Base-by-base conservation (phyloP, 2,329 filamentous ascomycete species). In the Cordyceps farinosa region DNA sequence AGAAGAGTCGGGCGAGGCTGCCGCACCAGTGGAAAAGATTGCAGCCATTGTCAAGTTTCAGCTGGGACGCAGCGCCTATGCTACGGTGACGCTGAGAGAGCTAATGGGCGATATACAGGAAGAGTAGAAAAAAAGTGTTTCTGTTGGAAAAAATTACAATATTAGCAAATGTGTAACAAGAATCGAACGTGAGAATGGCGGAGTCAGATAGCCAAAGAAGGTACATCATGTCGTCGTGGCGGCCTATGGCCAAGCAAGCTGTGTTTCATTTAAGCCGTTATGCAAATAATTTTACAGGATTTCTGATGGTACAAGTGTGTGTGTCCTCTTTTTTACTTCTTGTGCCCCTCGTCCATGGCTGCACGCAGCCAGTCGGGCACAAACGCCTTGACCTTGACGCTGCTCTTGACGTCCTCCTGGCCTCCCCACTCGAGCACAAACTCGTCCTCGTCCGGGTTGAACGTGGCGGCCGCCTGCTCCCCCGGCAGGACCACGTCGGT, bases 1-100 rank as follows among this genome's bases (percentile, higher is more conserved):
- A 32, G 68, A 66, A 17, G 65, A 29, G 51, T 9, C 73, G 2
- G 74, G 69, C 57, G 65, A 64, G 22, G 68, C 63, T 30, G 68
- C 66, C 17, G 64, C 67, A 48, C 70, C 73, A 32, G 69, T 67
- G 17, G 61, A 63, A 27, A 77, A 77, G 62, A 88, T 89, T 70
- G 78, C 91, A 22, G 90, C 88, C 0, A 81, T 92, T 0, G 74
- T 95, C 68, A 91, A 87, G 72, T 84, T 96, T 76, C 88, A 91
- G 72, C 81, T 96, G 34, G 89, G 87, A 1, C 87, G 87, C 55
- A 92, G 90, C 71, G 89, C 91, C 71, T 96, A 96, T 77, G 91
- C 91, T 0, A 96, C 91, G 0, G 91, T 96, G 81, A 90, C 90
- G 13, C 73, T 96, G 67, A 79, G 91, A 60, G 91, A 96, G 76